These are phyloP conservation scores for Gonapodya prolifera DNA, from an alignment of 192 early-diverging fungal species.

Conservation along the genomic window DNA sequence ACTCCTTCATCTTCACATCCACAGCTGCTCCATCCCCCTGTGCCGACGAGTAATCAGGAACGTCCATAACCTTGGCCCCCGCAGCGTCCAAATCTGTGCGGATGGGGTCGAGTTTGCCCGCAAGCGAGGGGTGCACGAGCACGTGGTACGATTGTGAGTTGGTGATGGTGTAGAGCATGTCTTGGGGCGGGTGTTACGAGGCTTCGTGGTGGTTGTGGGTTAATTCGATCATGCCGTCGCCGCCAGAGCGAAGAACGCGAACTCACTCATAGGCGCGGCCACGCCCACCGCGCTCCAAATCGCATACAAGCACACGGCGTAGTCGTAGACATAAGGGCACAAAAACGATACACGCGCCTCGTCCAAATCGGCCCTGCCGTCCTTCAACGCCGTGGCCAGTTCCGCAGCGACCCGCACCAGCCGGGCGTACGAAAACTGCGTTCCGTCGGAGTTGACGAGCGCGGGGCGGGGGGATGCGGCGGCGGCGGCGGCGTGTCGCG, in stretches of 20 bases:
- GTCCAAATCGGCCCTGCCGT: background rate
- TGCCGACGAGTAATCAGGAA: too few relatives aligned
- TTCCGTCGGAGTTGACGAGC: background rate
- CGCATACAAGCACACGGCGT: conserved; percentile 54
- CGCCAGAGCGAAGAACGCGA: background rate
- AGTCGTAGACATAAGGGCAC: conserved; percentile 31
- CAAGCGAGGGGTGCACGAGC: conserved; percentile 41
- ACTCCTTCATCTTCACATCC: too few relatives aligned
- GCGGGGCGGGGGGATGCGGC: background rate
- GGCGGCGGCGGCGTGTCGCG: background rate
- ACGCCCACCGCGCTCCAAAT: conserved; percentile 66
- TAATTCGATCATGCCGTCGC: conserved; percentile 8
- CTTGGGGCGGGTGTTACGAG: conserved; percentile 57
- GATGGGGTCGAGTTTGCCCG: conserved; percentile 16
- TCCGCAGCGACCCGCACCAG: background rate
- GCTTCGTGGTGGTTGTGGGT: too few relatives aligned
- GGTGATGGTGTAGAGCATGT: conserved; percentile 59
- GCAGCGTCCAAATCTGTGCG: too few relatives aligned
- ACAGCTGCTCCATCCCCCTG: too few relatives aligned
- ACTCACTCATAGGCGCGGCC: conserved; percentile 58
- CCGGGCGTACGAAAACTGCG: background rate
- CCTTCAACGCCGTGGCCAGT: too few relatives aligned
- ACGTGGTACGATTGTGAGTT: conserved; percentile 47
- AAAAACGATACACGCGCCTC: background rate
- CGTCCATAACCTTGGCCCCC: too few relatives aligned